These are phyloP conservation scores for Globisporangium heterothallicum DNA, from an alignment of 352 stramenopile species.

Conservation along the genomic window DNA sequence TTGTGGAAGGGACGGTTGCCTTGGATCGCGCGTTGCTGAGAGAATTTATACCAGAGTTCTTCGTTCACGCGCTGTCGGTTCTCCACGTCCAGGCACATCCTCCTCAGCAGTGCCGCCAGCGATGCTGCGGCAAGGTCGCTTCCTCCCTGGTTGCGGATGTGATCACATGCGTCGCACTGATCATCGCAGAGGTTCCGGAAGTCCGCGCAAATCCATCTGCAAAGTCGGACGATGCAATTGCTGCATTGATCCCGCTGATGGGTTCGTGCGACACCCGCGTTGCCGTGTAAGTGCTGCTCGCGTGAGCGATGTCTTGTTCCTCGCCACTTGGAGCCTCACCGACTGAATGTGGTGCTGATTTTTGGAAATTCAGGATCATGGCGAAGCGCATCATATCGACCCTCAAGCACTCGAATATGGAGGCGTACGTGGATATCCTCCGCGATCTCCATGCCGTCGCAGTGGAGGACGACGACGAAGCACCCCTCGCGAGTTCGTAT, in stretches of 20 bases:
- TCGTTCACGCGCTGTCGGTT: constrained; percentile 25
- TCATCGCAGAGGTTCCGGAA: constrained; percentile 19
- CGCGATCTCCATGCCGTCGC: constrained; percentile 35
- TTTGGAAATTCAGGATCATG: constrained; percentile 23
- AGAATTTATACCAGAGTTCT: constrained; percentile 25
- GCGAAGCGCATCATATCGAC: constrained; percentile 28
- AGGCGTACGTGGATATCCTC: constrained; percentile 27
- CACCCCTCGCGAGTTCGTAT: constrained; percentile 28
- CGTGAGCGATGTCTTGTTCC: no score
- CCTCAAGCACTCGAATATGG: constrained; percentile 23
- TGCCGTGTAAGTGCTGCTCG: constrained; percentile 30
- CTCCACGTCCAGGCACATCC: constrained; percentile 18
- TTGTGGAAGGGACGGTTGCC: constrained; percentile 28
- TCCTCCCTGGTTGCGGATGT: constrained; percentile 25
- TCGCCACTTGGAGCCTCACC: background rate
- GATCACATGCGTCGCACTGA: constrained; percentile 21
- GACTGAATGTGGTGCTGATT: constrained; percentile 5
- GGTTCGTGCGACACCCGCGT: constrained; percentile 38
- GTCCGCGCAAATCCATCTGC: background rate
- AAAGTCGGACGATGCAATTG: background rate
- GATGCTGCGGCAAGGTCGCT: constrained; percentile 26
- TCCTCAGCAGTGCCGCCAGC: constrained; percentile 18
- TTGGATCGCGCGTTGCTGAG: constrained; percentile 22
- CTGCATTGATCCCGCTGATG: constrained; percentile 21
- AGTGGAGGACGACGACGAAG: constrained; percentile 34